Base-by-base conservation (phyloP, 495 filamentous ascomycete species). In the Penicillium roqueforti region DNA sequence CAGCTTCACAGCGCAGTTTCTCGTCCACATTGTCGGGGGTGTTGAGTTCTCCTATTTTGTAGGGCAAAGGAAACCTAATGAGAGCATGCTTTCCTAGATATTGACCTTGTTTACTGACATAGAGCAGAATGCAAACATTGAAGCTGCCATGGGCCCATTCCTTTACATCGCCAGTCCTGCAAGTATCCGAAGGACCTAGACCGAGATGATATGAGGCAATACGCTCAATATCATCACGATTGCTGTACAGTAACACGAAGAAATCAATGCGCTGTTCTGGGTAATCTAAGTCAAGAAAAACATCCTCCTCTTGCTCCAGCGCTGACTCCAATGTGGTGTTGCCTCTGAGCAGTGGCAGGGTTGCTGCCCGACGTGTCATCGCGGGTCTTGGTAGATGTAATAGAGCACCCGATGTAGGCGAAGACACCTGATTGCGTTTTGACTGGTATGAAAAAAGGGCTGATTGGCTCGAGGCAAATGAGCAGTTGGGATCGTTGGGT, bases 91-190 rank as follows among this genome's bases (percentile, higher is more conserved):
- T 31, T 0, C 3, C 13, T 8, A 6, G 3, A 19, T 32, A 6
- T 4, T 18, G 1, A 31, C 4, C 8, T 9, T 11, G 2, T 13
- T 46, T n/a, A 4, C n/a, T 19, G 26, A 46, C 7, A 19, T 46
- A 46, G 16, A 46, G 6, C 1, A 68, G 68, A 46, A 75, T 66
- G 61, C 70, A 76, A 11, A 75, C 62, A 58, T 75, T 75, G 61
- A 68, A 77, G 55, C 70, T 73, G 2, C 71, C 72, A 50, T 50
- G 59, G 13, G 71, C 47, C 71, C 72, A 77, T n/a, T 71, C 55
- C 11, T 56, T 46, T 25, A 59, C 42, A 14, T 62, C 56, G 31
- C 54, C 54, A n/a, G 69, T 34, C 9, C 49, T 55, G 47, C 70
- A 63, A 1, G 16, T 23, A 6, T 23, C 28, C 6, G 45, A 31